phyloP scores from a whole-genome alignment of 345 rosid genomes.

The Abelmoschus esculentus region DNA sequence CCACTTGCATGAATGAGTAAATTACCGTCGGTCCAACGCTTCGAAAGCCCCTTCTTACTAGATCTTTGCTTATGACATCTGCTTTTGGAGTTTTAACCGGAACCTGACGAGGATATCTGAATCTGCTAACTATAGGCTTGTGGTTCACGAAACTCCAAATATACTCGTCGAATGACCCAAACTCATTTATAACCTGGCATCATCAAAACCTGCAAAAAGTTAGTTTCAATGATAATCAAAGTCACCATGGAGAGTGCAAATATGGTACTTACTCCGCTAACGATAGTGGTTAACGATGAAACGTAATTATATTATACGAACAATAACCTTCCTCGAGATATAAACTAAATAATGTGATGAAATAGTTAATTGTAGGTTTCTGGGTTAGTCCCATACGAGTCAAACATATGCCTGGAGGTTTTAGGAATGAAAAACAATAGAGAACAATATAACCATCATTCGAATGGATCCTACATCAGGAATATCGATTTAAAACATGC shows the following conservation, averaged over 20 bases:
- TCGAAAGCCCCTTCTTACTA: slow-evolving; percentile 90
- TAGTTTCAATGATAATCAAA: slow-evolving; percentile 25
- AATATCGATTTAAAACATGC: not conserved
- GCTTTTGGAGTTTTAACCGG: slow-evolving; percentile 90
- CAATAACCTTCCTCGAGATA: too few species aligned
- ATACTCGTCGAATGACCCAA: not conserved
- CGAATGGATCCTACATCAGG: slow-evolving; percentile 6
- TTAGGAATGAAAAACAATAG: too few species aligned
- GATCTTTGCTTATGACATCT: slow-evolving; percentile 24
- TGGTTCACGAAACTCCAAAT: not conserved
- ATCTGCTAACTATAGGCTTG: slow-evolving; percentile 18
- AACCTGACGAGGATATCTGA: slow-evolving; percentile 79
- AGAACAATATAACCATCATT: slow-evolving; percentile 4
- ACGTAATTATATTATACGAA: too few species aligned
- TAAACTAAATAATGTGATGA: too few species aligned
- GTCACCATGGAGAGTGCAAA: too few species aligned
- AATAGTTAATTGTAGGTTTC: too few species aligned
- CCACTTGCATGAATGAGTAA: slow-evolving; percentile 90
- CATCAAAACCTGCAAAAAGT: slow-evolving; percentile 41
- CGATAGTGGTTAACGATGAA: too few species aligned
- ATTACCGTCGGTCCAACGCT: slow-evolving; percentile 81
- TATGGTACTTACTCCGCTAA: too few species aligned
- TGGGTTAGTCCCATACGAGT: too few species aligned
- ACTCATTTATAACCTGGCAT: slow-evolving; percentile 47
- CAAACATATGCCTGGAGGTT: too few species aligned